Evolutionary conservation across 2,329 filamentous ascomycete species (phyloP).

Genomic region (Coniella vitis): DNA sequence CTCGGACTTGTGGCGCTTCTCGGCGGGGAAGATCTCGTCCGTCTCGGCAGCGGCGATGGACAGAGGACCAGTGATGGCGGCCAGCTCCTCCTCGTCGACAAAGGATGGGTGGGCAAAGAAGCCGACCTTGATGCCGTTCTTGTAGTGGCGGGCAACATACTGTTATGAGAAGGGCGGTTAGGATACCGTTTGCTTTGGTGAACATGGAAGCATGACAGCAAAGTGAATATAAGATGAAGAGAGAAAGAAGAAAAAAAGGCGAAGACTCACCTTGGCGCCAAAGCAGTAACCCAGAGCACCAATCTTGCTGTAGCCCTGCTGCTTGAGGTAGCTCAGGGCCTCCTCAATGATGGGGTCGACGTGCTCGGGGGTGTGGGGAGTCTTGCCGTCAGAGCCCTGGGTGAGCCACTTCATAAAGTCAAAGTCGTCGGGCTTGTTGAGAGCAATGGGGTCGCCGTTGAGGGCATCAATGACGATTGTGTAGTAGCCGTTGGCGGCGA

Average conservation of each 20-base stretch:
- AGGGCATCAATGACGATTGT: constrained; percentile 65
- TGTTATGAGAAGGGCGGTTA: constrained; percentile 22
- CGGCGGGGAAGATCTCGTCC: constrained; percentile 57
- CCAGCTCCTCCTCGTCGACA: constrained; percentile 59
- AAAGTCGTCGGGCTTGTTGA: constrained; percentile 41
- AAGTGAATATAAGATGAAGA: background rate
- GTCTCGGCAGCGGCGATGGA: constrained; percentile 60
- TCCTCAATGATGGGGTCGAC: constrained; percentile 43
- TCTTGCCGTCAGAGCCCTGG: constrained; percentile 40
- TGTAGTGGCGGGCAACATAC: constrained; percentile 64
- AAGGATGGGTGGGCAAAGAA: constrained; percentile 74
- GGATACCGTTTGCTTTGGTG: background rate
- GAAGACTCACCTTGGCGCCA: constrained; percentile 53
- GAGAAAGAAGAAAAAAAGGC: background rate
- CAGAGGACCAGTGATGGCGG: constrained; percentile 58
- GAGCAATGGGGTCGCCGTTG: constrained; percentile 53
- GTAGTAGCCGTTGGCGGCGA: constrained; percentile 65
- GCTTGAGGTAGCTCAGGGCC: constrained; percentile 51
- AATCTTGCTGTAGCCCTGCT: constrained; percentile 50
- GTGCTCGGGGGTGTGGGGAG: constrained; percentile 37
- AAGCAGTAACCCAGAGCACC: constrained; percentile 69
- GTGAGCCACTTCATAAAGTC: constrained; percentile 36
- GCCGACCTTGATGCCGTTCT: constrained; percentile 59
- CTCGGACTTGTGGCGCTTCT: constrained; percentile 59
- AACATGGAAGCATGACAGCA: too few species aligned